Evolutionary conservation across 2,329 filamentous ascomycete species (phyloP), one percentile per base, ranked within the genome.

Genomic region (Pyrenochaeta sp.): DNA sequence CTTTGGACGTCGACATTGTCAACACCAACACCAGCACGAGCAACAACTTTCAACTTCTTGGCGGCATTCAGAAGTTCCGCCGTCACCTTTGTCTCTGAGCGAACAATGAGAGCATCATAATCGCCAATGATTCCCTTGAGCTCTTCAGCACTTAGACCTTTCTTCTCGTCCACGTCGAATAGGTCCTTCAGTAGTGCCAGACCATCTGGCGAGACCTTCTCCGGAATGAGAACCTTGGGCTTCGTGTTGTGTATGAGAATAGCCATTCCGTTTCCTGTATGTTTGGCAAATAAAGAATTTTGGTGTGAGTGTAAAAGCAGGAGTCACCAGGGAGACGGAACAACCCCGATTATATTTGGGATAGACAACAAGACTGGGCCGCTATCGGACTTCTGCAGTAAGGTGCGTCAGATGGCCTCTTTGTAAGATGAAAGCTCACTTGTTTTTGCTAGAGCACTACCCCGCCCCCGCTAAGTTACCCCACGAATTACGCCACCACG

Each of bases 1-100:
- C 87, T 86, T 34, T 86, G 81, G 0, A 94, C 88, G 72, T 94
- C 83, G 48, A 95, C 91, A 78, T 94, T 93, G 78, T 94, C 91
- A 25, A 94, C 90, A 32, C 69, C 91, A 1, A 94, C 91, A 12
- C 91, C 91, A 12, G 91, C 91, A 59, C 91, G 84, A 2, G 91
- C 91, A 24, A 95, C 90, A 8, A 94, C 91, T 64, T 90, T 89
- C 50, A 94, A 83, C 58, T 87, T 90, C 65, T 82, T 85, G 9
- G 86, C 91, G 1, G 88, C 88, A 12, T 81, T 78, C 12, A 94
- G 82, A 0, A 94, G 82, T 2, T 84, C 80, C 0, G 89, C 84
- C 0, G 89, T 93, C 58, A 94, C 91, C 71, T 93, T 90, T 1
- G 91, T 94, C 78, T 93, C 91, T 37, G 91, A 93, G 2, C 91